These are phyloP conservation scores for Globisporangium camurandrum DNA, from an alignment of 352 stramenopile species.

Conservation along the genomic window DNA sequence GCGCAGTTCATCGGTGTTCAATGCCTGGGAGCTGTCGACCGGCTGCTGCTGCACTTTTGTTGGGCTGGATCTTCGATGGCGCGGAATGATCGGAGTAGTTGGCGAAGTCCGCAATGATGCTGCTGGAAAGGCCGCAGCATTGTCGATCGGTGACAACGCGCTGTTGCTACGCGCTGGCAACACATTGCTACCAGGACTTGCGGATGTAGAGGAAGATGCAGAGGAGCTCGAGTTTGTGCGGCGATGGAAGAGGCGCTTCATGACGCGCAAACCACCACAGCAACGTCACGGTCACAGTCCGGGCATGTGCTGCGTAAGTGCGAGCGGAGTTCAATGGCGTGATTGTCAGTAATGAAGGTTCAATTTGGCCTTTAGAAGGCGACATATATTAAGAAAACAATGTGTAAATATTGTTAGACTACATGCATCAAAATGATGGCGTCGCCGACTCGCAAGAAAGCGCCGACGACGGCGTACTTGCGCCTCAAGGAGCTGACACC, in stretches of 20 bases:
- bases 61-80: conserved; percentile 2
- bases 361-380: too few species aligned
- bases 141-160: background rate
- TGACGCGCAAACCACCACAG: conserved; percentile 6
- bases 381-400: too few species aligned
- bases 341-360: too few species aligned
- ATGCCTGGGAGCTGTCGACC: background rate
- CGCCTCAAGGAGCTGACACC: conserved; percentile 74
- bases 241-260: conserved; percentile 60
- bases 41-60: conserved; percentile 10
- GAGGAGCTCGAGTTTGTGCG: conserved; percentile 14
- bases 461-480: conserved; percentile 28
- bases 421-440: background rate
- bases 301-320: too few species aligned
- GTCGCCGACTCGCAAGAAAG: conserved; percentile 34
- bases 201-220: conserved; percentile 6
- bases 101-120: background rate
- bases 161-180: background rate
- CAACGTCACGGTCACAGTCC: too few species aligned
- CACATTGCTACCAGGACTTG: background rate
- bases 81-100: background rate
- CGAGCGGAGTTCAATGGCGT: too few species aligned
- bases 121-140: background rate
- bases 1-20: conserved; percentile 13
- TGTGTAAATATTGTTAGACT: too few species aligned